These are phyloP conservation scores for Trichoderma sp. DNA, from an alignment of 2,329 filamentous ascomycete genomes.

Conservation along the genomic window DNA sequence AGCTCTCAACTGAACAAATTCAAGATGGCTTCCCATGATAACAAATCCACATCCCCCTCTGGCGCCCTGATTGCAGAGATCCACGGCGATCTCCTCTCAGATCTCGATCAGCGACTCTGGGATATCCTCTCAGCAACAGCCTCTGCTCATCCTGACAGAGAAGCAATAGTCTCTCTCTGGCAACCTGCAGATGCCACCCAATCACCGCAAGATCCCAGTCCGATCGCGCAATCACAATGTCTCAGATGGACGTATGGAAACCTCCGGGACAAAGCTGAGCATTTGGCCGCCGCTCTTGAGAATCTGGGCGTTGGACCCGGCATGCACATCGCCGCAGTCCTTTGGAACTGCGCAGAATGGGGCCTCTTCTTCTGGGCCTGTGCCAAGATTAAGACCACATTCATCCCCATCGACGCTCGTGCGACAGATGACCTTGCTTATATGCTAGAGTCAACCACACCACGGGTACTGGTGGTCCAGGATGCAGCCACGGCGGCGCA, in stretches of 20 bases:
- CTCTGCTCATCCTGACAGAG: slow-evolving; percentile 37
- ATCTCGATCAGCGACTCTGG: slow-evolving; percentile 42
- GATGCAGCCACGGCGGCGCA: slow-evolving; percentile 34
- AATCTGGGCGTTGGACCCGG: slow-evolving; percentile 36
- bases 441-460: slow-evolving; percentile 35
- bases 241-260: slow-evolving; percentile 41
- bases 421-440: slow-evolving; percentile 33
- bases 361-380: slow-evolving; percentile 45
- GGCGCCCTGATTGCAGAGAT: slow-evolving; percentile 36
- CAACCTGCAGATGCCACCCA: slow-evolving; percentile 32
- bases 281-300: slow-evolving; percentile 35
- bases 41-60: not conserved
- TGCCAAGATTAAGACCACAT: slow-evolving; percentile 41
- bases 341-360: slow-evolving; percentile 48
- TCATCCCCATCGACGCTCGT: slow-evolving; percentile 43
- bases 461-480: slow-evolving; percentile 42
- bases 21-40: not conserved
- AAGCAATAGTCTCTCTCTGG: slow-evolving; percentile 45
- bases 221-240: slow-evolving; percentile 27
- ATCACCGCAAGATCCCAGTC: slow-evolving; percentile 1
- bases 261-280: slow-evolving; percentile 35
- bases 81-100: slow-evolving; percentile 36
- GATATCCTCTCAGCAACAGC: slow-evolving; percentile 40
- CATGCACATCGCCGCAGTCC: slow-evolving; percentile 40
- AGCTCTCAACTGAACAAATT: not conserved